These are phyloP conservation scores for Arthrobotrys entomopaga DNA, from an alignment of 2,329 filamentous ascomycete species.

Conservation along the genomic window DNA sequence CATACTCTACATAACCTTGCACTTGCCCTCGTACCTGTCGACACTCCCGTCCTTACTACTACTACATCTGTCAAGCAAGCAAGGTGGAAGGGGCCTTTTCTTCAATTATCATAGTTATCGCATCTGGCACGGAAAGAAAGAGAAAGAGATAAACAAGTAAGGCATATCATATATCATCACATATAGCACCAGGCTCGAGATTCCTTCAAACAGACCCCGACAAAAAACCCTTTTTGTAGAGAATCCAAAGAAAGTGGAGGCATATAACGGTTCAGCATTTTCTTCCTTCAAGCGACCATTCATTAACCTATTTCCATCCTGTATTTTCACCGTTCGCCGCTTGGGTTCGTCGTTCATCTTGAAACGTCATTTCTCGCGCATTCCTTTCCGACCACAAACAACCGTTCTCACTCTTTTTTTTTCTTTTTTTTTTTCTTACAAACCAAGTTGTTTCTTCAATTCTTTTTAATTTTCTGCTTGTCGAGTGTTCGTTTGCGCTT, in stretches of 20 bases:
- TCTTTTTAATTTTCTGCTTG: background rate
- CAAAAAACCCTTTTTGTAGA: slow-evolving; percentile 7
- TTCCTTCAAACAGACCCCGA: slow-evolving; percentile 15
- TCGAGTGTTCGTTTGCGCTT: background rate
- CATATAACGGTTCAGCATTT: slow-evolving; percentile 39
- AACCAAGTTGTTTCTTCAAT: background rate
- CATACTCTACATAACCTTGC: slow-evolving; percentile 49
- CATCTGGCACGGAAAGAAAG: slow-evolving; percentile 31
- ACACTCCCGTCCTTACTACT: slow-evolving; percentile 42
- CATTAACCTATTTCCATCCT: slow-evolving; percentile 26
- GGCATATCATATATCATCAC: too few species aligned
- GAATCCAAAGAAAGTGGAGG: slow-evolving; percentile 24
- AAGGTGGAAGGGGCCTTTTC: slow-evolving; percentile 50
- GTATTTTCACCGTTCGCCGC: slow-evolving; percentile 41
- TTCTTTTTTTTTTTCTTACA: slow-evolving; percentile 10
- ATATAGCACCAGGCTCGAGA: too few species aligned
- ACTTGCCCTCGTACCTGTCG: slow-evolving; percentile 55
- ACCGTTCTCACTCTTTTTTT: slow-evolving; percentile 8
- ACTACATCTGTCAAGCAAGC: slow-evolving; percentile 55
- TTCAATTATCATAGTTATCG: slow-evolving; percentile 17
- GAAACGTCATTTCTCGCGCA: slow-evolving; percentile 34
- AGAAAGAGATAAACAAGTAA: slow-evolving; percentile 8
- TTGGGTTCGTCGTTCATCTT: slow-evolving; percentile 28
- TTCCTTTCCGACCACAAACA: slow-evolving; percentile 48
- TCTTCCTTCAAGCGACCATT: slow-evolving; percentile 31